Evolutionary conservation across 345 rosid genomes (phyloP).

Genomic region (Draba incana): DNA sequence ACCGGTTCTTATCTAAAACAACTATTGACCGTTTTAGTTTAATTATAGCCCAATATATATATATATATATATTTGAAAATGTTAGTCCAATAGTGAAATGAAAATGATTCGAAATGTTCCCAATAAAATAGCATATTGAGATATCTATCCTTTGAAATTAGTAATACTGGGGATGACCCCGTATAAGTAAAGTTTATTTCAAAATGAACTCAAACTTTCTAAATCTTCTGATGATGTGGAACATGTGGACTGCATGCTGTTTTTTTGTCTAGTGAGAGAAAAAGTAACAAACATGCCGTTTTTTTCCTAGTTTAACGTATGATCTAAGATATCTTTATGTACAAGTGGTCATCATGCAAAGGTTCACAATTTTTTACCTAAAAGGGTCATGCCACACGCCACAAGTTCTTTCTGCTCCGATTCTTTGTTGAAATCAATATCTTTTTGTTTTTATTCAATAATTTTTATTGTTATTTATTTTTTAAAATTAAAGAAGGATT

Average conservation of each 20-base stretch:
- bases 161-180: not conserved
- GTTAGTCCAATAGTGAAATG: not conserved
- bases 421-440: constrained; percentile 13
- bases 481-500: no score
- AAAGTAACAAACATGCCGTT: constrained; percentile 28
- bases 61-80: no score
- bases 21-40: no score
- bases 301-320: constrained; percentile 22
- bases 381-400: constrained; percentile 11
- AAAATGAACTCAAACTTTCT: not conserved
- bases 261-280: not conserved
- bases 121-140: not conserved
- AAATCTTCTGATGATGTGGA: not conserved
- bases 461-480: not conserved
- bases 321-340: constrained; percentile 16
- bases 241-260: not conserved
- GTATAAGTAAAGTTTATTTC: not conserved
- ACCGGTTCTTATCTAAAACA: no score
- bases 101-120: not conserved
- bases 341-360: constrained; percentile 41
- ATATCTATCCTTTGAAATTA: not conserved
- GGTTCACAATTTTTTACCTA: constrained; percentile 7
- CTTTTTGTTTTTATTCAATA: not conserved
- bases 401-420: not conserved
- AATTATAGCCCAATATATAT: no score